Base-by-base conservation (phyloP, 1,284 basidiomycete genomes). In the Puccinia polysora region DNA sequence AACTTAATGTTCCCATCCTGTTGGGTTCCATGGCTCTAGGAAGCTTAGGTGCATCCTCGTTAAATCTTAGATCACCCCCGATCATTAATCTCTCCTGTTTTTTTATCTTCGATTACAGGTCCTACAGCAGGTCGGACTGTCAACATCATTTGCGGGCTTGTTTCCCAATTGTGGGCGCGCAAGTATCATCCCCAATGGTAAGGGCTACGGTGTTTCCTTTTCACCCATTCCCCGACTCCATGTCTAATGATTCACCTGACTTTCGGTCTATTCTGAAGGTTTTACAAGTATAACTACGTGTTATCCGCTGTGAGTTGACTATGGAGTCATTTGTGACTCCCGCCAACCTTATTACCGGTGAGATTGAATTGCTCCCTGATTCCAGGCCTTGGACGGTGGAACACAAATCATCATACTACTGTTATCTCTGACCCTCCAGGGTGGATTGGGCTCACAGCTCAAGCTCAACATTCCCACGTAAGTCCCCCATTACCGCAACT, bases 231-330 rank as follows among this genome's bases (percentile, higher is more conserved):
- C 40, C 12, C 52, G 52, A 14, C 36, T 15, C 7, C 25, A 56
- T n/a, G 38, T 56, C 30, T 49, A 10, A 25, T 18, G 43, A 2
- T n/a, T n/a, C n/a, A n/a, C n/a, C n/a, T n/a, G n/a, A n/a, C n/a
- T n/a, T 23, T 60, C 28, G 30, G 18, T 47, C 4, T n/a, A 10
- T 55, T 36, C 18, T 25, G 20, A 25, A 67, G 64, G 53, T 67
- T 53, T 55, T 43, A 45, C 7, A 67, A 67, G n/a, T 67, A 67
- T 38, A 69, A 69, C 23, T 69, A 69, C 47, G 38, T 69, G 34
- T 14, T 58, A 30, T 69, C 65, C 7, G 65, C 65, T 40, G 62
- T 65, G 12, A 36, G 62, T 50, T 28, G n/a, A n/a, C 6, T 8
- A 23, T 28, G 14, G 8, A n/a, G 23, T 8, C 18, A 5, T 58